Evolutionary conservation across 2,329 filamentous ascomycete species (phyloP), one percentile per base, ranked within the genome.

Genomic region (Aspergillus niger): DNA sequence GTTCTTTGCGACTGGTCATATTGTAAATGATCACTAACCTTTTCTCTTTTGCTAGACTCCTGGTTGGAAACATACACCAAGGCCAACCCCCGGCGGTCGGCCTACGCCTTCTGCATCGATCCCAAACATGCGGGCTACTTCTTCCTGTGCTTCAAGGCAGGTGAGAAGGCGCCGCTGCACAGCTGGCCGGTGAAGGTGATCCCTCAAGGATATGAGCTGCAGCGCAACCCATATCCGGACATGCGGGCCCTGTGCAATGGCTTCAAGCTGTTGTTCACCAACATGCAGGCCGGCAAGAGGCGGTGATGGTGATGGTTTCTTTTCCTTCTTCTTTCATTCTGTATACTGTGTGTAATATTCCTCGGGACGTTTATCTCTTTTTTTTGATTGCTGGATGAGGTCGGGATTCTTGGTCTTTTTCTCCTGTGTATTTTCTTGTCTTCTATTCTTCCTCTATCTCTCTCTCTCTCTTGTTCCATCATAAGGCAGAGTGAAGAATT

Each of bases 51-150:
- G 26, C 20, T 50, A 97, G 94, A 97, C 78, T 89, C 90, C 85
- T 99, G 95, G 94, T 85, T 99, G 67, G 91, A 90, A 32, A 97
- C 92, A 10, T 99, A 98, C 79, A 95, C 94, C 71, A 90, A 95
- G 74, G 95, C 95, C 75, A 98, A 99, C 76, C 94, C 95, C 10
- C 93, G 89, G 73, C 91, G 93, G 64, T 96, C 91, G 63, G 91
- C 92, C 67, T 99, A 99, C 76, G 91, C 91, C 49, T 98, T 99
- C 83, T 98, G 94, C 83, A 89, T 97, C 74, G 92, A 98, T 74
- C 85, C 89, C 36, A 93, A 93, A 77, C 90, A 94, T 74, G 91
- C 95, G 0, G 95, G 95, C 36, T 97, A 97, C 81, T 99, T 99
- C 79, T 90, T 88, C 80, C 85, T 99, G 43, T 96, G 92, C 81